phyloP scores from a whole-genome alignment of 495 filamentous ascomycete genomes.

The Trichocladium uniseriatum region DNA sequence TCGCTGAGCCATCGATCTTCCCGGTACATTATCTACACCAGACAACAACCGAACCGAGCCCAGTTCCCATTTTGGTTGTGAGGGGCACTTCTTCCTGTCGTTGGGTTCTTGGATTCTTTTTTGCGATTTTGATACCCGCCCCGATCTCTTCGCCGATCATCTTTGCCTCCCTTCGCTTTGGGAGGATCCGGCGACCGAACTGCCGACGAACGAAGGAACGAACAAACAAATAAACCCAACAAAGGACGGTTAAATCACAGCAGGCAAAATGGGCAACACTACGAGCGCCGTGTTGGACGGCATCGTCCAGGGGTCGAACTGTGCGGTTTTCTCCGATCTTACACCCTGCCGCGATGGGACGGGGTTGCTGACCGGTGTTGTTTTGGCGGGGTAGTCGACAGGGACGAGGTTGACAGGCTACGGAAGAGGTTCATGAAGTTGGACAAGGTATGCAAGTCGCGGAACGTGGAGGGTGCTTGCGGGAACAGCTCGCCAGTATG shows the following conservation, averaged over 20 bases:
- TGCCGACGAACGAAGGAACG: background rate
- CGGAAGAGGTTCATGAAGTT: conserved; percentile 98
- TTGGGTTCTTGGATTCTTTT: too few species aligned
- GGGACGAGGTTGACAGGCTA: conserved; percentile 90
- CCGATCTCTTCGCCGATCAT: too few species aligned
- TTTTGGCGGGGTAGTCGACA: conserved; percentile 58
- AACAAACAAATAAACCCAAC: background rate
- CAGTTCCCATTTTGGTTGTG: too few species aligned
- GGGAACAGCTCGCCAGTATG: background rate
- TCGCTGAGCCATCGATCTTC: too few species aligned
- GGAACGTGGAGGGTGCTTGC: conserved; percentile 1
- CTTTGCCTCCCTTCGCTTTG: too few species aligned
- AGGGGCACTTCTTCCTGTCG: too few species aligned
- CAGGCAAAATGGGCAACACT: conserved; percentile 67
- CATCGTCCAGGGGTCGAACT: conserved; percentile 94
- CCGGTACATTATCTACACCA: too few species aligned
- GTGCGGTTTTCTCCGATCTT: conserved; percentile 34
- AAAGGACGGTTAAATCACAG: background rate
- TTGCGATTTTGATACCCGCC: too few species aligned
- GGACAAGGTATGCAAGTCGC: conserved; percentile 60
- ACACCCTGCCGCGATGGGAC: background rate
- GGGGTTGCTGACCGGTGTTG: background rate
- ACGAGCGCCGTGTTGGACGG: conserved; percentile 80
- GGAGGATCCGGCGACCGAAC: too few species aligned
- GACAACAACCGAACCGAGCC: too few species aligned